Base-by-base conservation (phyloP, 192 early-diverging fungal genomes). In the Phlyctochytrium arcticum region DNA sequence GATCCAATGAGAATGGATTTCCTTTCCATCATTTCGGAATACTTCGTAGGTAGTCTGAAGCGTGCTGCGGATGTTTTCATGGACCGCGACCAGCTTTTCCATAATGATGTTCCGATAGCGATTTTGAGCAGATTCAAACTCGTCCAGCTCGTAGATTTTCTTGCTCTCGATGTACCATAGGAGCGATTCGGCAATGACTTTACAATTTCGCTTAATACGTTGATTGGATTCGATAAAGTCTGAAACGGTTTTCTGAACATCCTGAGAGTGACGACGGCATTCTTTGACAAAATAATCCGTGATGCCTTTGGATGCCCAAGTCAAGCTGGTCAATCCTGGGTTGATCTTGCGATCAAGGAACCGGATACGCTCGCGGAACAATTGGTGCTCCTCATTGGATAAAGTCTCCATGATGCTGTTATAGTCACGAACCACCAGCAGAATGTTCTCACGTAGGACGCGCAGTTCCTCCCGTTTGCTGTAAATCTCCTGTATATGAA, bases 341-440 rank as follows among this genome's bases (percentile, higher is more conserved):
- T 85, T 85, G 65, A 86, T 83, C 59, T 86, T 86, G n/a, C 84
- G 68, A 63, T 86, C 84, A 19, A 86, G 60, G 54, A 86, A 85
- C 6, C 75, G 65, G 42, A 86, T 86, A 15, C 84, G 72, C 56
- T 86, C 84, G n/a, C 65, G 64, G 56, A 86, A 86, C 30, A 86
- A 63, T 17, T 44, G 49, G 48, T 78, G 72, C 55, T 86, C 84
- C 32, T 83, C 79, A 35, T 74, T 65, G 7, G 77, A 73, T 31
- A 86, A 60, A 1, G 74, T 79, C 47, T 85, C 79, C 58, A 83
- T 70, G 55, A 86, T 85, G 50, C 67, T 76, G 70, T 86, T 86
- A 69, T 86, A 86, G 55, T 86, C 84, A n/a, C 84, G 46, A 6
- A 86, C 75, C 3, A 86, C 84, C 5, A 86, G 69, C 49, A 86